These are phyloP conservation scores for Plantago elongata DNA, from an alignment of 257 asterid genomes.

Conservation along the genomic window DNA sequence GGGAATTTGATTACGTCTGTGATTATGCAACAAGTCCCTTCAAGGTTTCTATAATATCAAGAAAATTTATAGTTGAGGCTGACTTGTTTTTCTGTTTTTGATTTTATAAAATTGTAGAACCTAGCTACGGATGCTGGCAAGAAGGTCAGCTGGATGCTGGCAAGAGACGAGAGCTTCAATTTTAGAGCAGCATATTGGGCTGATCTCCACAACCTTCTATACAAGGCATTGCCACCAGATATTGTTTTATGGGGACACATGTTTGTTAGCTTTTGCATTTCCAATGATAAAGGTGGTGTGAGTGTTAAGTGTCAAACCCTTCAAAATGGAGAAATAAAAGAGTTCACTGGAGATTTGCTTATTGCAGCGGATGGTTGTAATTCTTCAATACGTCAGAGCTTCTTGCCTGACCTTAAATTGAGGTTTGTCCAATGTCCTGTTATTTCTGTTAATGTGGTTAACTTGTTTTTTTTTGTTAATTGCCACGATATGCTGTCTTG, in stretches of 20 bases:
- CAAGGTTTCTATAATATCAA: not conserved
- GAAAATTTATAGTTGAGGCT: not conserved
- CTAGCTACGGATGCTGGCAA: slow-evolving; percentile 49
- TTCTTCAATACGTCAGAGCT: slow-evolving; percentile 52
- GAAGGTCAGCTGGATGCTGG: slow-evolving; percentile 43
- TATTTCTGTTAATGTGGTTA: not conserved
- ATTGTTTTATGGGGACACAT: slow-evolving; percentile 63
- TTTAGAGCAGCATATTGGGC: slow-evolving; percentile 83
- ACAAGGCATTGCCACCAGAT: slow-evolving; percentile 41
- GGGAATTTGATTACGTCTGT: not conserved
- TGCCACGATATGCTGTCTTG: not conserved
- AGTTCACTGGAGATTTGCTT: slow-evolving; percentile 50
- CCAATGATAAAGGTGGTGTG: slow-evolving; percentile 39
- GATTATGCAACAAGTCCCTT: not conserved
- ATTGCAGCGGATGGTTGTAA: slow-evolving; percentile 84
- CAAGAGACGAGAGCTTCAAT: slow-evolving; percentile 66
- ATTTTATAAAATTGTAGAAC: slow-evolving; percentile 36
- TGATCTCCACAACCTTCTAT: slow-evolving; percentile 66
- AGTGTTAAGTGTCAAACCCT: slow-evolving; percentile 34
- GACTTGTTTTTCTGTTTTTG: not conserved
- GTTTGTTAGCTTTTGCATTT: slow-evolving; percentile 37
- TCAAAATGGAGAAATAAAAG: slow-evolving; percentile 39
- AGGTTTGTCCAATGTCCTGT: slow-evolving; percentile 35
- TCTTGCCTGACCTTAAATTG: slow-evolving; percentile 57
- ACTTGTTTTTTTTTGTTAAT: not conserved